Evolutionary conservation across 1,284 basidiomycete genomes (phyloP), one percentile per base, ranked within the genome.

Genomic region (Mycena citricolor): DNA sequence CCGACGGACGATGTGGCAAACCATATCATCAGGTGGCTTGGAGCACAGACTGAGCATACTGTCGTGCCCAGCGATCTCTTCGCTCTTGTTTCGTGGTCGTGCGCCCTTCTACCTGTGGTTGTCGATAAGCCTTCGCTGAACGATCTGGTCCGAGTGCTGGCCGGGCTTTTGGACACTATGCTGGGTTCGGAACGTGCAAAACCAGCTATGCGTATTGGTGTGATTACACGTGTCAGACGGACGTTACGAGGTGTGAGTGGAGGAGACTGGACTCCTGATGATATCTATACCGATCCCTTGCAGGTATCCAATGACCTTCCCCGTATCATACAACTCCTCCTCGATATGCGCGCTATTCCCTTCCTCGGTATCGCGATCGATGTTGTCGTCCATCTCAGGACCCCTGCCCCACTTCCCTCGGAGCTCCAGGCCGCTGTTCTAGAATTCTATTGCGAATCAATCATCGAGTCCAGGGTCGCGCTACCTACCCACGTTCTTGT

Each of bases 71-170:
- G 77, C 6, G 79, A 86, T 51, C 57, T 86, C 24, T 86, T 86
- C 57, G 79, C 86, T 14, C 74, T 93, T 5, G 69, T 90, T 25
- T 81, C 72, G 53, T 93, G 90, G 87, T 69, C 79, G 6, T 85
- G 82, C 57, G 73, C 72, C 11, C 62, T 90, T 8, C 26, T 50
- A 19, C 43, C 49, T 37, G 22, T 51, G 21, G 47, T 54, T 31
- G 35, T 48, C 22, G 22, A 26, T 4, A 44, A 42, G 31, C 32
- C 45, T 17, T 32, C 37, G 4, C 35, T 43, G 35, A 30, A 23
- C 2, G 63, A 65, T 2, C 71, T 89, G 14, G 56, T 80, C 13
- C 66, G 68, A 19, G 69, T 73, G 14, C 67, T 86, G 49, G 80
- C 83, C 0, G 58, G 66, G 5, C 65, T 90, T 12, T 60, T 87